Evolutionary conservation across 768 basidiomycete species (phyloP), one percentile per base, ranked within the genome.

Genomic region (Harrya chromipes): DNA sequence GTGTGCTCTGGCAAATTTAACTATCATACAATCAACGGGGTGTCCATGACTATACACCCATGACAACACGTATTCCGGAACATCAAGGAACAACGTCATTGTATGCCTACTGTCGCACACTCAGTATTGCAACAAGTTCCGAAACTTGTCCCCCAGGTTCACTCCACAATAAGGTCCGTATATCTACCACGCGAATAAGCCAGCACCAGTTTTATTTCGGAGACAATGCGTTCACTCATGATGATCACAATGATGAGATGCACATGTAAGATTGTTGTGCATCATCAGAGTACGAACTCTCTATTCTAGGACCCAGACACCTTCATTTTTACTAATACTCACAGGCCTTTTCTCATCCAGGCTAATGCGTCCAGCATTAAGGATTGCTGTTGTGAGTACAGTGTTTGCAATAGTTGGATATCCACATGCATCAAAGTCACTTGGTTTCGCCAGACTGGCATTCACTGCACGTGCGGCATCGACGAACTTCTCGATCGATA

Each of bases 401-500:
- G 93, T 94, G 70, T 92, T 94, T 39, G 81, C 78, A 65, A 94
- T 90, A 19, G 94, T 95, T 33, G 94, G 92, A 54, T 92, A 74
- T 20, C 87, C 90, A 52, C 85, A 82, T 20, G 68, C 68, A 69
- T 97, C 92, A 68, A 84, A 95, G 50, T 89, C 85, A 29, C 66
- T 74, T 19, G 91, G 81, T 63, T 79, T 78, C 43, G 80, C 72
- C 46, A 74, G 63, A 8, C 85, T 82, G 20, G 85, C 82, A 61
- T 93, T 91, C 60, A 94, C 87, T 53, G 76, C 79, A 44, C 85
- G 79, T 37, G 85, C 83, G 16, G 88, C 89, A 64, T 90, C 91
- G 65, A 95, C 74, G 70, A 94, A 94, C 70, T 89, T 94, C 70
- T 92, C 92, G 59, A 94, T 89, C 16, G 90, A 93, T 60, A 94